Evolutionary conservation across 176 grass and related monocot species (phyloP).

Genomic region (Eleusine indica): DNA sequence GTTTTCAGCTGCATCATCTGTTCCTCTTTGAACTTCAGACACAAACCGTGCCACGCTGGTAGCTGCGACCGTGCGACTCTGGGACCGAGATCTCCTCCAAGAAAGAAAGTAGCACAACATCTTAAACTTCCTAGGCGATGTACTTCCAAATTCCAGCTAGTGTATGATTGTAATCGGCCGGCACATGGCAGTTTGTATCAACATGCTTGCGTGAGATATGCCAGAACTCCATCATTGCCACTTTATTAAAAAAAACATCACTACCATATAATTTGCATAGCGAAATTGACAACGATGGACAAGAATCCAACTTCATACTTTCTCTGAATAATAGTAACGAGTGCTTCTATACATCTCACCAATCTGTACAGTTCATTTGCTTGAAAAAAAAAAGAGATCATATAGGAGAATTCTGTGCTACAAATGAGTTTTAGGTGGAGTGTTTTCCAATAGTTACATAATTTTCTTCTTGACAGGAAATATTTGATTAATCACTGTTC

Average conservation of each 20-base stretch:
- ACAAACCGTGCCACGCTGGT: neutral
- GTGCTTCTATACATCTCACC: neutral
- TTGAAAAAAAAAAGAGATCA: too few relatives aligned
- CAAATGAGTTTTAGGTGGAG: too few relatives aligned
- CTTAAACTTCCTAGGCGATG: slow-evolving; percentile 11
- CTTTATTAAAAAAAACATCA: neutral
- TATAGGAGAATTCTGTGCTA: too few relatives aligned
- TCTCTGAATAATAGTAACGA: neutral
- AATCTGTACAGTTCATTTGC: neutral
- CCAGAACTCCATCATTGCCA: neutral
- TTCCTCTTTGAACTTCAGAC: neutral
- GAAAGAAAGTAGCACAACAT: neutral
- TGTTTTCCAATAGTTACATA: neutral
- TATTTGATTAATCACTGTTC: neutral
- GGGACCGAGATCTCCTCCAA: neutral
- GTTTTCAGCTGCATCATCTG: neutral
- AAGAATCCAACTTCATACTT: too few relatives aligned
- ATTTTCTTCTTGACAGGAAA: neutral
- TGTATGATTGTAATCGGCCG: slow-evolving; percentile 10
- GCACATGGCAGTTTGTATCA: slow-evolving; percentile 23
- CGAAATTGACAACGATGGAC: neutral
- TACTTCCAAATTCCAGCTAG: slow-evolving; percentile 18
- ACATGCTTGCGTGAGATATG: neutral
- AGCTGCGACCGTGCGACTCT: neutral
- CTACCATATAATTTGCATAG: neutral